These are phyloP conservation scores for Sphaerosporella brunnea DNA, from an alignment of 495 filamentous ascomycete species.

Conservation along the genomic window DNA sequence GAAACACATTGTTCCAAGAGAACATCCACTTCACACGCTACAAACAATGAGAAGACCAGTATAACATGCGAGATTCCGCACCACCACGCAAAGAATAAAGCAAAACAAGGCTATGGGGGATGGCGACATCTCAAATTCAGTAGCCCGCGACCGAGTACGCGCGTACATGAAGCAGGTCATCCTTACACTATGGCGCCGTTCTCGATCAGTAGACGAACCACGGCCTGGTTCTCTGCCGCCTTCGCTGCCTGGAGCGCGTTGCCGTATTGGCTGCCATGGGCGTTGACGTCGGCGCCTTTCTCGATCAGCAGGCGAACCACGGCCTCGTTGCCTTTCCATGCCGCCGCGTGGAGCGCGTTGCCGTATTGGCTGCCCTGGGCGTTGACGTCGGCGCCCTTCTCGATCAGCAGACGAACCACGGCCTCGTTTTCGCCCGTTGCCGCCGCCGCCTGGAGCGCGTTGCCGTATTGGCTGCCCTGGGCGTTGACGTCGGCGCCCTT, in stretches of 20 bases:
- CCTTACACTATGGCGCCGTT: no score
- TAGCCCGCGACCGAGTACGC: no score
- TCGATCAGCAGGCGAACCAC: no score
- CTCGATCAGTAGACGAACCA: no score
- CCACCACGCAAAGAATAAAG: neutral
- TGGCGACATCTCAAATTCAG: neutral
- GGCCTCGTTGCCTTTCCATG: no score
- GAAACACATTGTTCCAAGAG: neutral
- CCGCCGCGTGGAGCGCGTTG: no score
- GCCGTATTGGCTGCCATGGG: no score
- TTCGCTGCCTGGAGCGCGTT: no score
- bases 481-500: constrained; percentile 3
- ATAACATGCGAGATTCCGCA: neutral
- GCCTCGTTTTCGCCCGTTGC: neutral
- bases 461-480: neutral
- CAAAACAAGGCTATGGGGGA: neutral
- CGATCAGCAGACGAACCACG: neutral
- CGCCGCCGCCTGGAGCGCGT: neutral
- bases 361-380: no score
- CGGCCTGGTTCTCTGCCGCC: neutral
- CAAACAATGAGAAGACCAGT: neutral
- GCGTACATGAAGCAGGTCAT: no score
- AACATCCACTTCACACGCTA: neutral
- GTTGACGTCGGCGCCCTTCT: neutral
- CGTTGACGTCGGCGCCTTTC: no score